These are phyloP conservation scores for Taphrina populina DNA, from an alignment of 1,139 yeast species.

Conservation along the genomic window DNA sequence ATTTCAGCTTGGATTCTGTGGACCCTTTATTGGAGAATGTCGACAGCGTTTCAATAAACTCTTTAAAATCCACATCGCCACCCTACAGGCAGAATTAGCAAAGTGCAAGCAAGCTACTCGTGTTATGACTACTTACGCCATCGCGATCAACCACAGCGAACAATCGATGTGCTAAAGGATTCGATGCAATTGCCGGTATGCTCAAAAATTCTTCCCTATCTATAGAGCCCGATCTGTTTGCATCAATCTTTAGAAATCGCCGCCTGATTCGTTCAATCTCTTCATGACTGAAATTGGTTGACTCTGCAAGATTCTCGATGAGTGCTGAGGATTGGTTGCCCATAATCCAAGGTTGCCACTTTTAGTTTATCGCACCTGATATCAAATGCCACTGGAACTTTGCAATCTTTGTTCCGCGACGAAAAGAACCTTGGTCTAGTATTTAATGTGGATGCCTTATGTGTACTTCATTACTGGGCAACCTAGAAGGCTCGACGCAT, in stretches of 20 bases:
- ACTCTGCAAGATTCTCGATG: conserved; percentile 30
- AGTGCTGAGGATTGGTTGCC: conserved; percentile 33
- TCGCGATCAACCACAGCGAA: conserved; percentile 95
- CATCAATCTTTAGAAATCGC: conserved; percentile 91
- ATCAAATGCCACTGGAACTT: no score
- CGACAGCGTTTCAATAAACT: conserved; percentile 83
- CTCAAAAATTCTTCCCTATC: conserved; percentile 86
- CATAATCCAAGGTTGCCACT: no score
- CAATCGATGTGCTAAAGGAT: conserved; percentile 84
- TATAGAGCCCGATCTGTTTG: conserved; percentile 87
- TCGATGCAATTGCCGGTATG: conserved; percentile 87
- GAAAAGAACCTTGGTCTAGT: no score
- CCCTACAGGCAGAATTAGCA: conserved; percentile 41
- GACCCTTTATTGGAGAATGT: conserved; percentile 89
- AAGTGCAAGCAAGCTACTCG: neutral
- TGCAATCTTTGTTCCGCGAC: no score
- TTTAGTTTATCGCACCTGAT: no score
- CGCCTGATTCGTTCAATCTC: conserved; percentile 89
- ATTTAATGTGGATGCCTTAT: no score
- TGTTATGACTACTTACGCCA: conserved; percentile 48
- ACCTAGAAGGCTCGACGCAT: no score
- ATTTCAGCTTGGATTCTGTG: conserved; percentile 75
- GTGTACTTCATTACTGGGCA: no score
- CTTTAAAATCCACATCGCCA: conserved; percentile 93
- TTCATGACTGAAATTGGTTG: conserved; percentile 59